A percentile compares a stretch with the other conserved stretches of the same genome.
These are phyloP conservation scores for Borovskyia barvae DNA, from an alignment of 208 protist genomes.

Conservation along the genomic window DNA sequence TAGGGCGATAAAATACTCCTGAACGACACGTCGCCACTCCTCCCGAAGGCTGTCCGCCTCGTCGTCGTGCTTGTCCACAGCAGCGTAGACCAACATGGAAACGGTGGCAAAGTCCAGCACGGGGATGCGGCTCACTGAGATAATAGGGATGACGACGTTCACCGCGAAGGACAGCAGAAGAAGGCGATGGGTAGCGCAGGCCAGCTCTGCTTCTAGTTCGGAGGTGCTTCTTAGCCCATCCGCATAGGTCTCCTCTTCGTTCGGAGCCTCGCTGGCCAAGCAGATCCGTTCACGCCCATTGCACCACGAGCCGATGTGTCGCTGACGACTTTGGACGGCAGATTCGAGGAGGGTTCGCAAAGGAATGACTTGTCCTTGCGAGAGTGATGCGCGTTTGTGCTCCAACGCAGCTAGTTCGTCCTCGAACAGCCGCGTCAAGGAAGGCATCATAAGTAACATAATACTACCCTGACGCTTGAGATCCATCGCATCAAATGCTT, in stretches of 20 bases:
- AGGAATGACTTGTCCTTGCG: not conserved
- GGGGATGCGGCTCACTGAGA: constrained; percentile 37
- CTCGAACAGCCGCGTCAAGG: constrained; percentile 47
- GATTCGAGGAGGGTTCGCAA: constrained; percentile 9
- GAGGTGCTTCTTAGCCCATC: not conserved
- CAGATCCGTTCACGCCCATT: not conserved
- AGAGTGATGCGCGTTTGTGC: constrained; percentile 1
- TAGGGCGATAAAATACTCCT: constrained; percentile 49
- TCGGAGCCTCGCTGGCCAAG: not conserved
- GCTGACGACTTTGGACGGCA: constrained; percentile 5
- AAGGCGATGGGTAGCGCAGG: constrained; percentile 12
- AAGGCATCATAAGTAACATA: constrained; percentile 26
- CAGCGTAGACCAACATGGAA: constrained; percentile 54
- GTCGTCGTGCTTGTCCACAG: constrained; percentile 22
- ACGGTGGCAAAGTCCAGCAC: constrained; percentile 60
- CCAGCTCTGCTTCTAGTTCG: constrained; percentile 2
- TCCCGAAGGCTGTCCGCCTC: constrained; percentile 10
- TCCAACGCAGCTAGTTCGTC: constrained; percentile 37
- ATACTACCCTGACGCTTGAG: constrained; percentile 40
- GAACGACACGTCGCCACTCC: constrained; percentile 47
- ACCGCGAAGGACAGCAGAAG: constrained; percentile 51
- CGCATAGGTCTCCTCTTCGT: no score
- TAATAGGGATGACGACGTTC: constrained; percentile 62
- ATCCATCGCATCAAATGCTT: constrained; percentile 65
- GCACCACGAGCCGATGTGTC: constrained; percentile 1